Base-by-base conservation (phyloP, 768 basidiomycete species). In the Lyophyllum semitale region DNA sequence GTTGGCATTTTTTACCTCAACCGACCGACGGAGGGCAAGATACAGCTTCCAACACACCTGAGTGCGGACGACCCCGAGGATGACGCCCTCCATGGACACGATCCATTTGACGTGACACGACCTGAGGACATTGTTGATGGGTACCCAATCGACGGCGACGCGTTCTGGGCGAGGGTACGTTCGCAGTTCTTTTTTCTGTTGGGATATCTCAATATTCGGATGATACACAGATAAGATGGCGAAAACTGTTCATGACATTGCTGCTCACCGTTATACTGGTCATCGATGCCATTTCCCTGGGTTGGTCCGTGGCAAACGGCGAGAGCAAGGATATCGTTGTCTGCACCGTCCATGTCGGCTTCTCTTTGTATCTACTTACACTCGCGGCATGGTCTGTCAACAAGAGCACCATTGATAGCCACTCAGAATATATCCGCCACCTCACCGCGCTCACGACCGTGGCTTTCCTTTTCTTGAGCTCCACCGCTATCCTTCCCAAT, bases 121-220 rank as follows among this genome's bases (percentile, higher is more conserved):
- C 81, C 84, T 9, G 86, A 88, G 65, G 91, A 93, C 60, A 59
- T 81, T 33, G 56, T 85, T 11, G 85, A 90, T 57, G 89, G 89
- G 3, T 79, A 80, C 48, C 85, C 89, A 7, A 73, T 90, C 33
- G 70, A 88, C 20, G 85, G 81, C 49, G 74, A 73, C 3, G 69
- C 53, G 2, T 91, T 91, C 68, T 87, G 85, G 85, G 59, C 63
- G n/a, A 71, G 73, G 68, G 85, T 81, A 60, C 41, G 79, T 70
- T 26, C 2, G 11, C 13, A 4, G 23, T 47, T 25, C 40, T 30
- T 43, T 11, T n/a, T 33, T 46, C 47, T 11, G 26, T 12, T 8
- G 43, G 26, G 38, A 32, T 42, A n/a, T n/a, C 20, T 29, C 4
- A 15, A 3, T 8, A 20, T 23, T 9, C 33, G 7, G n/a, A 40